Evolutionary conservation across 2,329 filamentous ascomycete species (phyloP), one percentile per base, ranked within the genome.

Genomic region (Pezicula carpinea): DNA sequence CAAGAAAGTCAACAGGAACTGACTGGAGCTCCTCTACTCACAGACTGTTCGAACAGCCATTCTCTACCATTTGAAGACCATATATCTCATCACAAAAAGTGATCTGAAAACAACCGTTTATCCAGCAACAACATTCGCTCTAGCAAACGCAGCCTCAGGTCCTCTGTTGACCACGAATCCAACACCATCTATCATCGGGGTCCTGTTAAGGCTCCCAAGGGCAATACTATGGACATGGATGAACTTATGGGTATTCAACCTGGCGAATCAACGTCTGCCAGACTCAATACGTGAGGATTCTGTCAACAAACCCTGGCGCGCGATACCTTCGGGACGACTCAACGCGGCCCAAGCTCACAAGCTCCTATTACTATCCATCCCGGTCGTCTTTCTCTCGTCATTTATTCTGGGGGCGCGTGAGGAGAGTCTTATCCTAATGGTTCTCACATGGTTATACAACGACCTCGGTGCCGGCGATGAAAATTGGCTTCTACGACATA

Each of bases 241-340:
- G 39, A 64, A 56, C 44, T 49, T 62, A 18, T 51, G 65, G 23
- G 35, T 61, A 32, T 65, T 64, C 55, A 55, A 60, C 36, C 44
- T 65, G 14, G 46, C 56, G 8, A 66, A 66, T 48, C 63, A 66
- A 45, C 49, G 57, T 10, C 53, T 49, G 1, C 50, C 57, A 17
- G 52, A 57, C 21, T 62, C 62, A 5, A 48, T 66, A 10, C 6
- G 53, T 3, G 64, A 66, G 50, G 64, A 66, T 41, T 13, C 39
- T 4, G 21, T 65, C 23, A 66, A 66, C 45, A 66, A 66, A 41
- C 58, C 62, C 3, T 67, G 61, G 61, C 57, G 64, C 0, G 60
- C 64, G 0, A 56, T 65, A n/a, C 60, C 63, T 4, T 54, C 60
- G 5, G 58, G 59, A 3, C 55, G 57, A 1, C 53, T 69, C 10